Base-by-base conservation (phyloP, 1,139 yeast species). In the Starmera stellimalicola region DNA sequence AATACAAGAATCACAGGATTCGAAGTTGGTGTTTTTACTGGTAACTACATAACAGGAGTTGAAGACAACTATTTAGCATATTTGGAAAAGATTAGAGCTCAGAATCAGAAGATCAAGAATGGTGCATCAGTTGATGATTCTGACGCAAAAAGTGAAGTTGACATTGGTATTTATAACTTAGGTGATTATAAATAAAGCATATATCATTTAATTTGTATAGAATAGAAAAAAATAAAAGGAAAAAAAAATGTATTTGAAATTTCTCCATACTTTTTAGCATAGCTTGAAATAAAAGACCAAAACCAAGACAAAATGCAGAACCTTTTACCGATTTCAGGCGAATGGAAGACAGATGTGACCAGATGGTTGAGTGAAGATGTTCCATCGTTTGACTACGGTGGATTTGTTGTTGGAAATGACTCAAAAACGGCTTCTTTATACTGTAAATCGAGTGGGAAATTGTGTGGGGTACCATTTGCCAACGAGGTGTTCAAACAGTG, bases 1-100 rank as follows among this genome's bases (percentile, higher is more conserved):
- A 50, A 61, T 14, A 58, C 62, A 30, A 51, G 47, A n/a, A 64
- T 81, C 39, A 60, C 65, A 26, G 65, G 70, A 20, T 91, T 87
- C 52, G 98, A 91, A 62, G 91, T 84, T 34, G 98, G 98, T 55
- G 98, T 91, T n/a, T 91, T 91, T 58, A 91, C 94, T 14, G 98
- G 98, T 34, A 61, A 77, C 44, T 91, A 91, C 57, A 76, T 91
- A 42, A 91, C 98, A 14, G 97, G 97, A 35, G 81, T 79, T 30
- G 95, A 85, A 56, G 79, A 82, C 50, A 72, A 73, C 35, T 88
- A 91, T 57, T 59, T 91, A 38, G 76, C 73, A 48, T 91, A 84
- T 53, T 70, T 91, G 44, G 97, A 88, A 57, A 66, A 70, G 43
- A 75, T 85, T 37, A 74, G 97, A 54, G 94, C 93, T 16, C 73